These are phyloP conservation scores for Trametes pubescens DNA, from an alignment of 1,284 basidiomycete species.

Conservation along the genomic window DNA sequence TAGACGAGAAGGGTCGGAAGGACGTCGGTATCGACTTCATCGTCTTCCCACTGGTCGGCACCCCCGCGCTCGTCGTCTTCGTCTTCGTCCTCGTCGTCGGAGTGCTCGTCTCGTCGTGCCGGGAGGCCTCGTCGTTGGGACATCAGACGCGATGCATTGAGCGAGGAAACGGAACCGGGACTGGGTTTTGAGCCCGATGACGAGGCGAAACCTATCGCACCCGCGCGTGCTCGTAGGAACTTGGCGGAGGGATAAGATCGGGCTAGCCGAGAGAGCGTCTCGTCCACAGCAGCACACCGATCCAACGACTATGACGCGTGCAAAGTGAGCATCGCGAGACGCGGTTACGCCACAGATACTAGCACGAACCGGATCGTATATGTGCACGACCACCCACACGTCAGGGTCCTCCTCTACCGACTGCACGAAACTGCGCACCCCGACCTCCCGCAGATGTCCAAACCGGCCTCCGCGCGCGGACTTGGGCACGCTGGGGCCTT, in stretches of 20 bases:
- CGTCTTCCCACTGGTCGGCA: slow-evolving; percentile 54
- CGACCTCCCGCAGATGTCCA: slow-evolving; percentile 85
- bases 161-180: slow-evolving; percentile 25
- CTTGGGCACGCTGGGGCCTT: slow-evolving; percentile 44
- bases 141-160: slow-evolving; percentile 34
- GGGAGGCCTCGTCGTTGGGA: slow-evolving; percentile 37
- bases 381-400: slow-evolving; percentile 83
- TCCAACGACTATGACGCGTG: slow-evolving; percentile 64
- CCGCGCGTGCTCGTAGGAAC: slow-evolving; percentile 79
- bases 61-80: slow-evolving; percentile 46
- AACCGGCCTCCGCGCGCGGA: slow-evolving; percentile 65
- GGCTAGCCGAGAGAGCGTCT: slow-evolving; percentile 72
- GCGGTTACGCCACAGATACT: background rate
- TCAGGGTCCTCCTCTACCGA: slow-evolving; percentile 80
- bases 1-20: slow-evolving; percentile 87
- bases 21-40: slow-evolving; percentile 78
- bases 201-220: slow-evolving; percentile 77
- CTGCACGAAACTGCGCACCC: slow-evolving; percentile 72
- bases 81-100: slow-evolving; percentile 50
- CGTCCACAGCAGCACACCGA: slow-evolving; percentile 76
- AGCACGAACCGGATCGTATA: slow-evolving; percentile 81
- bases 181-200: slow-evolving; percentile 21
- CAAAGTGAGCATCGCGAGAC: background rate
- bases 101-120: slow-evolving; percentile 31
- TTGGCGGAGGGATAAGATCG: slow-evolving; percentile 76